Percentiles rank a stretch among this genome's conserved stretches.
Evolutionary conservation across 2,329 filamentous ascomycete genomes (phyloP).

Genomic region (Pseudopyrenochaeta lycopersici): DNA sequence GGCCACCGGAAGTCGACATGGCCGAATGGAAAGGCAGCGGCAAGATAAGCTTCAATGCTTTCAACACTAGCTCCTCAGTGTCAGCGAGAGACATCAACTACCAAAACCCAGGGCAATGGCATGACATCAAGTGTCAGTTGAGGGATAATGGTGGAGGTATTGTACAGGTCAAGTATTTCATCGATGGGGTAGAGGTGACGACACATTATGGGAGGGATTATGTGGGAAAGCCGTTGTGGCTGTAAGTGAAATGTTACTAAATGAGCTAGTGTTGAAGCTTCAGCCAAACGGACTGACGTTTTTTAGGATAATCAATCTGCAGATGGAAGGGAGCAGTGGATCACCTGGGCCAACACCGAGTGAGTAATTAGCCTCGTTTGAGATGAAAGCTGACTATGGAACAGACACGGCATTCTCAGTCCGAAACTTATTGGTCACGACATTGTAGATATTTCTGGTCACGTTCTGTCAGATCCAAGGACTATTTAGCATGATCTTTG

Average conservation of each 20-base stretch:
- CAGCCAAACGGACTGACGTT: background rate
- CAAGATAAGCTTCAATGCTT: slow-evolving; percentile 66
- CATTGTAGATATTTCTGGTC: too few species aligned
- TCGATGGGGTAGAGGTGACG: slow-evolving; percentile 60
- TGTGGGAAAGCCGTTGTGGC: slow-evolving; percentile 51
- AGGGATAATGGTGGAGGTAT: slow-evolving; percentile 60
- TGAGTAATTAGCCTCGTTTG: slow-evolving; percentile 12
- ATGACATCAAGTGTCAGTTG: slow-evolving; percentile 61
- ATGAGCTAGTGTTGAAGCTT: background rate
- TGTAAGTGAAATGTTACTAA: slow-evolving; percentile 21
- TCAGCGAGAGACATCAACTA: slow-evolving; percentile 60
- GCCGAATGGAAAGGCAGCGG: slow-evolving; percentile 69
- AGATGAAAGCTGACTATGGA: slow-evolving; percentile 6
- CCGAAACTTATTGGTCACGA: too few species aligned
- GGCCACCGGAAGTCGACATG: slow-evolving; percentile 69
- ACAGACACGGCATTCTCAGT: background rate
- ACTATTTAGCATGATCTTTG: too few species aligned
- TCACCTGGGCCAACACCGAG: slow-evolving; percentile 31
- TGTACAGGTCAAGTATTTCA: slow-evolving; percentile 63
- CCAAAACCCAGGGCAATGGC: slow-evolving; percentile 56
- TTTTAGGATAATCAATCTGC: slow-evolving; percentile 39
- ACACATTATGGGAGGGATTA: slow-evolving; percentile 62
- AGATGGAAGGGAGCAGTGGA: slow-evolving; percentile 45
- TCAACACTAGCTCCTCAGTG: slow-evolving; percentile 60
- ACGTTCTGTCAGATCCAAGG: too few species aligned